phyloP scores from a whole-genome alignment of 345 rosid species.

The Moringa oleifera region DNA sequence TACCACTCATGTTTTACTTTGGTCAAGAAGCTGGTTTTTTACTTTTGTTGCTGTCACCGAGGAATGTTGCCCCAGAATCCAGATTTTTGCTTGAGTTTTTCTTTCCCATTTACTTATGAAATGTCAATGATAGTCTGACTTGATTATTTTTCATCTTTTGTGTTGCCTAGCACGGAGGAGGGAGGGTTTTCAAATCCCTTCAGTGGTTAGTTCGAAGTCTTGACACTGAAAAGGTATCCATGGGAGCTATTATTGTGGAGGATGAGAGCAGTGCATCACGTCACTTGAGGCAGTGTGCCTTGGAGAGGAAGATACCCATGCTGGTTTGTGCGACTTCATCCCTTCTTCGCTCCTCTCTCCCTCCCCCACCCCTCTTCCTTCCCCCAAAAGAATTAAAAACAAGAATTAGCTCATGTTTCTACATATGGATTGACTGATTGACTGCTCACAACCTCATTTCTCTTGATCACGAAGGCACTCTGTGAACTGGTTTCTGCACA shows the following conservation, averaged over 20 bases:
- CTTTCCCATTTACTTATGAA: neutral
- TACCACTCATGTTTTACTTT: too few species aligned
- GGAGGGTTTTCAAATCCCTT: constrained; percentile 47
- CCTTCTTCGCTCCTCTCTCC: neutral
- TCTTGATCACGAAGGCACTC: too few species aligned
- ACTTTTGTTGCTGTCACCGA: too few species aligned
- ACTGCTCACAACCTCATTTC: too few species aligned
- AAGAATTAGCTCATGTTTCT: too few species aligned
- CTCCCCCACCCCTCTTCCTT: too few species aligned
- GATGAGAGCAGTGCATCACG: constrained; percentile 39
- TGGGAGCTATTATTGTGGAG: constrained; percentile 45
- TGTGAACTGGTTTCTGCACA: too few species aligned
- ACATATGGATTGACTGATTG: too few species aligned
- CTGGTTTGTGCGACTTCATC: constrained; percentile 29
- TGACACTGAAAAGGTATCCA: constrained; percentile 31
- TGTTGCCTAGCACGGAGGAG: constrained; percentile 54
- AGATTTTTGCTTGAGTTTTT: too few species aligned
- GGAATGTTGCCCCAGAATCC: too few species aligned
- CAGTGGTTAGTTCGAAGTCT: constrained; percentile 36
- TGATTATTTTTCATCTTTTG: neutral
- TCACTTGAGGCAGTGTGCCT: constrained; percentile 55
- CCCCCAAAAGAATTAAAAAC: too few species aligned
- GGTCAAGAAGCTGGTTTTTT: too few species aligned
- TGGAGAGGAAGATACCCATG: constrained; percentile 48
- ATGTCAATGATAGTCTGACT: neutral